phyloP scores from a whole-genome alignment of 169 alveolate species.

The Plasmodium fragile region DNA sequence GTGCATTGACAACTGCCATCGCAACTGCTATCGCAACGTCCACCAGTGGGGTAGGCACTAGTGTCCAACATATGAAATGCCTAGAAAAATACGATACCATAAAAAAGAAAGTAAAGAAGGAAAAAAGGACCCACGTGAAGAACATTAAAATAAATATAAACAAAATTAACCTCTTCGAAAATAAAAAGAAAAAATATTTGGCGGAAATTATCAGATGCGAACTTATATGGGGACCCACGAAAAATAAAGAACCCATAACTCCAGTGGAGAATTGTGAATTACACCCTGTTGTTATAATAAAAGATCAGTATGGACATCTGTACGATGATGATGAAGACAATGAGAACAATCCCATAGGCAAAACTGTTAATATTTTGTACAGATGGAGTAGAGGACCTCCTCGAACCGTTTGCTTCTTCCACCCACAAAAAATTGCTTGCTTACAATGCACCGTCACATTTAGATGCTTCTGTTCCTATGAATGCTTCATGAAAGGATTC shows the following conservation, averaged over 20 bases:
- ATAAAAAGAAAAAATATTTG: conserved; percentile 27
- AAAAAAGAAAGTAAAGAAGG: neutral
- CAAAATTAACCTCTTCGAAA: conserved; percentile 1
- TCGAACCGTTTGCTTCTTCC: conserved; percentile 86
- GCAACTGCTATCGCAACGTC: neutral
- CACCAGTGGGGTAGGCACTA: neutral
- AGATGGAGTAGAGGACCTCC: conserved; percentile 89
- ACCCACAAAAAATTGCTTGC: conserved; percentile 82
- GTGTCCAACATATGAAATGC: neutral
- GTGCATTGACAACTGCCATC: conserved; percentile 1
- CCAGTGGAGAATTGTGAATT: conserved; percentile 88
- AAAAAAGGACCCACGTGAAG: neutral
- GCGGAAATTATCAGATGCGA: conserved; percentile 80
- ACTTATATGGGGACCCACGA: conserved; percentile 78
- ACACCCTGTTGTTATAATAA: conserved; percentile 85
- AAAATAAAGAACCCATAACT: conserved; percentile 80
- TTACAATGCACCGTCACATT: conserved; percentile 85
- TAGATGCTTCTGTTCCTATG: conserved; percentile 84
- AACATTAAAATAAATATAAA: neutral
- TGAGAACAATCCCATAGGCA: conserved; percentile 76
- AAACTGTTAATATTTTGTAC: conserved; percentile 75
- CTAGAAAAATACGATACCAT: neutral
- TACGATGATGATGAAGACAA: conserved; percentile 82
- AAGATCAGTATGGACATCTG: conserved; percentile 79
- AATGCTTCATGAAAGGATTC: conserved; percentile 82